These are phyloP conservation scores for Penicillium sp. DNA, from an alignment of 2,329 filamentous ascomycete species.

Conservation along the genomic window DNA sequence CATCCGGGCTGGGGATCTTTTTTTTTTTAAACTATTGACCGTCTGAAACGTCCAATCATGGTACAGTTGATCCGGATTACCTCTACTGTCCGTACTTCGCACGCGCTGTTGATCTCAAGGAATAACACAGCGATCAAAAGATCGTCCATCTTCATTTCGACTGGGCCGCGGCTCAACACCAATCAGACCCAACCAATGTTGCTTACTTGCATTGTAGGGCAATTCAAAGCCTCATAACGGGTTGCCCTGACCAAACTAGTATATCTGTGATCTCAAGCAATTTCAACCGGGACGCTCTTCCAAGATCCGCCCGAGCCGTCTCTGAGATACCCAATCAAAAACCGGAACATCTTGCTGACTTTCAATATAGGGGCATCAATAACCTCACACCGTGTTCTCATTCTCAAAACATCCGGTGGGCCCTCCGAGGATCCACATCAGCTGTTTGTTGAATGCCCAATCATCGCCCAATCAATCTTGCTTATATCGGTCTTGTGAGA, in stretches of 20 bases:
- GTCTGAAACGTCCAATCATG: background rate
- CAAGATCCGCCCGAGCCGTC: background rate
- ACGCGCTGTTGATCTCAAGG: background rate
- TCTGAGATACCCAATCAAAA: background rate
- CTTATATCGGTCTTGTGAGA: background rate
- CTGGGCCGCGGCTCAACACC: background rate
- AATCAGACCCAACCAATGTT: background rate
- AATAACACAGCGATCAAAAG: background rate
- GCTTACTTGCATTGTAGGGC: background rate
- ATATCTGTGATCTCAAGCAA: background rate
- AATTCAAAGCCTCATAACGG: background rate
- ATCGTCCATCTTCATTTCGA: background rate
- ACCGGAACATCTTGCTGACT: background rate
- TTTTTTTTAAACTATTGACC: background rate
- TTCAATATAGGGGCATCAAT: background rate
- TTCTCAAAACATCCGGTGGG: background rate
- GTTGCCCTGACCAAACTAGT: background rate
- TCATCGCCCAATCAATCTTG: background rate
- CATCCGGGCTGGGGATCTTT: background rate
- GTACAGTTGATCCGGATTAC: background rate
- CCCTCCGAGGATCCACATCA: background rate
- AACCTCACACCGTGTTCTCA: background rate
- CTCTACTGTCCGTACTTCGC: background rate
- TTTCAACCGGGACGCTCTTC: background rate
- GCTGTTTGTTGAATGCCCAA: background rate